Conservation (phyloP, 176 grass and related monocot species). For the Puya raimondii region DNA sequence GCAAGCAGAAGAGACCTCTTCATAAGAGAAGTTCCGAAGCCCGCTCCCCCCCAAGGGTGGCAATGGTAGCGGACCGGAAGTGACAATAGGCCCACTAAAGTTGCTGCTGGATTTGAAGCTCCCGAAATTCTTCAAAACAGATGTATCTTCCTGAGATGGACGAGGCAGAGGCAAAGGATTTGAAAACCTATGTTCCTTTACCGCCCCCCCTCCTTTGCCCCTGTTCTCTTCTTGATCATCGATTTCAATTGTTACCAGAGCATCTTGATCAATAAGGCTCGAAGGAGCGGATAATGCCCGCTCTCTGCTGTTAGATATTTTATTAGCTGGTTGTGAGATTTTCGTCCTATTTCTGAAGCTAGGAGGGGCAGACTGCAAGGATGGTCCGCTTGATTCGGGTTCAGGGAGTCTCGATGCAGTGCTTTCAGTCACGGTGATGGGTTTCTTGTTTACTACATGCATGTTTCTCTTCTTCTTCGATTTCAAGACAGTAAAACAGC, state of each 20-base stretch:
- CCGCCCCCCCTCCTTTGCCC: conserved; percentile 28
- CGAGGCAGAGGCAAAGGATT: conserved; percentile 88
- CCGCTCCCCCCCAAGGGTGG: conserved; percentile 42
- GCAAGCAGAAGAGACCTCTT: conserved; percentile 63
- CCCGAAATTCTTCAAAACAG: conserved; percentile 45
- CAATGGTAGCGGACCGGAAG: conserved; percentile 80
- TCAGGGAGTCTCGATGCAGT: conserved; percentile 71
- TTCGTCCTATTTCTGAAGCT: conserved; percentile 78
- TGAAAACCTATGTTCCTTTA: conserved; percentile 51
- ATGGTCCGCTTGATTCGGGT: conserved; percentile 55
- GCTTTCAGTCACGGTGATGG: conserved; percentile 29
- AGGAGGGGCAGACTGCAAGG: conserved; percentile 84
- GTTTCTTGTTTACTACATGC: conserved; percentile 29
- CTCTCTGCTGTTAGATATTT: conserved; percentile 38
- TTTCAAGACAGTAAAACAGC: conserved; percentile 81
- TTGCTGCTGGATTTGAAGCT: conserved; percentile 68
- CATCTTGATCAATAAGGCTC: conserved; percentile 62
- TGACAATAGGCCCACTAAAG: conserved; percentile 20
- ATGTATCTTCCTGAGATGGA: conserved; percentile 44
- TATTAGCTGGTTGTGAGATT: conserved; percentile 34
- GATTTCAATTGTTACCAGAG: conserved; percentile 36
- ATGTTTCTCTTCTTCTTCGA: conserved; percentile 68
- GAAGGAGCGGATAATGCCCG: conserved; percentile 79
- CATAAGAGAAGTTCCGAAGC: conserved; percentile 62
- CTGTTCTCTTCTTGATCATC: conserved; percentile 62